Evolutionary conservation across 2,329 filamentous ascomycete genomes (phyloP), one percentile per base, ranked within the genome.

Genomic region (Claviceps pazoutovae): DNA sequence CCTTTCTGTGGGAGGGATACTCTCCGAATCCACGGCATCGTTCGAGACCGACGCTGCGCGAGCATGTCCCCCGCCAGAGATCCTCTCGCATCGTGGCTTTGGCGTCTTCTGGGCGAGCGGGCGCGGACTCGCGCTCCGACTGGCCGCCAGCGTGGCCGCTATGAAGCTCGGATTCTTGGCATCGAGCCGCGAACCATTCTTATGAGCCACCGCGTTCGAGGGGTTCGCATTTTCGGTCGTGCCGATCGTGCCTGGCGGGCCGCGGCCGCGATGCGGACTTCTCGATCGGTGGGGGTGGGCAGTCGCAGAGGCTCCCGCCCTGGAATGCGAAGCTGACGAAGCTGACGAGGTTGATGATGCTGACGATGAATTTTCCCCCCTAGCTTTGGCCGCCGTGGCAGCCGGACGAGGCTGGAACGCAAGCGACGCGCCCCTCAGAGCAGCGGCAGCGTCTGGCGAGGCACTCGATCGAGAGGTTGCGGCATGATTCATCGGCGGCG

Each of bases 1-100:
- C 4, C 80, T 77, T 3, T 72, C 79, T 0, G 83, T 83, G 0
- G 83, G 74, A 23, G 76, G 70, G 48, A 85, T 82, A 5, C 79
- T 70, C 1, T 71, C 74, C 9, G 76, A 76, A 61, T 86, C 63
- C 37, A 67, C 61, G 49, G 61, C 58, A 45, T 65, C 59, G 48
- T 59, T n/a, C 14, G 19, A 11, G 19, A 19, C 59, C 37, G 47
- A 47, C 53, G 56, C 37, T 54, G 56, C 5, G 11, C 9, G 13
- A 41, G 58, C 23, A 59, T 52, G 3, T 30, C 26, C 26, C 26
- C 26, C 9, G 36, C 62, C 64, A 21, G 60, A 50, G 54, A 65
- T 69, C 5, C 57, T 59, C 49, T 59, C 64, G 47, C 62, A 66
- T 55, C 50, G 59, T 21, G 41, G 19, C 17, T 42, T 9, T 19